Evolutionary conservation across 306 rosid species (phyloP).

Genomic region (Acacia confusa): DNA sequence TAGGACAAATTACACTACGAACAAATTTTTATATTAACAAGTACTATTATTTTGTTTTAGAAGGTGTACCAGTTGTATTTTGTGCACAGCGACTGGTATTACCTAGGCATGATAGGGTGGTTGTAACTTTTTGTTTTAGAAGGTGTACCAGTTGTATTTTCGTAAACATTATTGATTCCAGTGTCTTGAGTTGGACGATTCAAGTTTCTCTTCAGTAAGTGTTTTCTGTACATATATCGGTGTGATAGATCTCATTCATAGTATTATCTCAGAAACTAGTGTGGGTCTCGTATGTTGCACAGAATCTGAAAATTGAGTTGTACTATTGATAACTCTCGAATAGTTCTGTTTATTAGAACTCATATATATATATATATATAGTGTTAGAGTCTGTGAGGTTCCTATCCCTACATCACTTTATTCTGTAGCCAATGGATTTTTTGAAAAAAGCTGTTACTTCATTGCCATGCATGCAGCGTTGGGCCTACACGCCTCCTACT

Average conservation of each 20-base stretch:
- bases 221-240: neutral
- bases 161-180: neutral
- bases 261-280: neutral
- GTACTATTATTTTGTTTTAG: neutral
- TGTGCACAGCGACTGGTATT: neutral
- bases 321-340: no score
- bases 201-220: neutral
- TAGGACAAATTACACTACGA: no score
- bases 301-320: no score
- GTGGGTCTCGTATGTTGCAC: neutral
- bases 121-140: neutral
- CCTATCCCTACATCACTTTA: neutral
- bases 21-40: no score
- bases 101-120: neutral
- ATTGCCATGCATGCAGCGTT: no score
- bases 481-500: no score
- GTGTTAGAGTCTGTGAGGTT: neutral
- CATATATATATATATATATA: no score
- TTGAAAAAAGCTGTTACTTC: neutral
- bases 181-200: neutral
- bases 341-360: no score
- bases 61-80: no score
- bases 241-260: neutral
- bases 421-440: constrained; percentile 4
- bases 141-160: neutral